Percentiles rank a stretch among this genome's conserved stretches.
Conservation (phyloP, 2,329 filamentous ascomycete genomes). For the Cadophora sp. region DNA sequence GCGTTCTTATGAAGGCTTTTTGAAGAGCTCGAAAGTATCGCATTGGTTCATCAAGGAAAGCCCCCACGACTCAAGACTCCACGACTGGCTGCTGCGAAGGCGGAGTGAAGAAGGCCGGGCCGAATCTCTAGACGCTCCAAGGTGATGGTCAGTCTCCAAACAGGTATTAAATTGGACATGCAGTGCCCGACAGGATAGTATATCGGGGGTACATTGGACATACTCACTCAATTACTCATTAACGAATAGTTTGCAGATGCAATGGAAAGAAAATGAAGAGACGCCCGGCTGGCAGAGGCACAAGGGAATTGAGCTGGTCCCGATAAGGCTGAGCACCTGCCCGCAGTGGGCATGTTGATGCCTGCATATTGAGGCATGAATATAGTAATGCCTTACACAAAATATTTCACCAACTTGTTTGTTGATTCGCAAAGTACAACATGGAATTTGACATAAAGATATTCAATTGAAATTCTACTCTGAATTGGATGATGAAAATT, state of each 20-base stretch:
- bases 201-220: background rate
- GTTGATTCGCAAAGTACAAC: background rate
- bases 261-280: background rate
- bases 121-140: background rate
- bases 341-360: background rate
- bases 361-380: background rate
- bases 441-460: background rate
- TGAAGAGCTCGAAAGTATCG: constrained; percentile 36
- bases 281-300: constrained; percentile 9
- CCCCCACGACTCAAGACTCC: constrained; percentile 21
- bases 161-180: background rate
- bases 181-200: background rate
- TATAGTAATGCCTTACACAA: background rate
- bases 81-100: constrained; percentile 19
- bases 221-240: background rate
- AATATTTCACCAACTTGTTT: background rate
- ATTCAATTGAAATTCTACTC: background rate
- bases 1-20: constrained; percentile 32
- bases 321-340: background rate
- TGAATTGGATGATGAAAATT: constrained; percentile 8
- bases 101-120: constrained; percentile 17
- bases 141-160: background rate
- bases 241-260: constrained; percentile 5
- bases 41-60: constrained; percentile 35
- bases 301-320: constrained; percentile 3